Conservation (phyloP, 345 rosid genomes). For the Hibiscus trionum region DNA sequence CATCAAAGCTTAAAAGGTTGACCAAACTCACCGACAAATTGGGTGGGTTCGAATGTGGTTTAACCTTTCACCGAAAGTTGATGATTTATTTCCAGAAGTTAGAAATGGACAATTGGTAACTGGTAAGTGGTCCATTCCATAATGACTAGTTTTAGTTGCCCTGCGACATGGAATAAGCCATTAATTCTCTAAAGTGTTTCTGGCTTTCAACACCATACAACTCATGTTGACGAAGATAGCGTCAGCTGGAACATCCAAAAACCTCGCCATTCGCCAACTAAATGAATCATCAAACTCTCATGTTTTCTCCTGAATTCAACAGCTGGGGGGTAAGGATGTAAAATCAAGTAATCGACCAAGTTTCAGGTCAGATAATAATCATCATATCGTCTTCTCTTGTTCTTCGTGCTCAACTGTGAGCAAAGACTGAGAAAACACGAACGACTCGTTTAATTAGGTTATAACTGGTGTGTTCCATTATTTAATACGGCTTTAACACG, state of each 20-base stretch:
- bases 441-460: too few species aligned
- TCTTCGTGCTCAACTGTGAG: background rate
- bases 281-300: background rate
- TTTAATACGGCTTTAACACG: too few species aligned
- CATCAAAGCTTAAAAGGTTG: background rate
- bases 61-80: background rate
- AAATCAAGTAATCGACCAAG: background rate
- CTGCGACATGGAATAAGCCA: background rate
- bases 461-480: too few species aligned
- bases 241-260: background rate
- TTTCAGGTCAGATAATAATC: too few species aligned
- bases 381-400: background rate
- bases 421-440: background rate
- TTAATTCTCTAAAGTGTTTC: background rate
- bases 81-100: background rate
- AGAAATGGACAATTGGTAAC: background rate
- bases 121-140: slow-evolving; percentile 4
- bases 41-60: background rate
- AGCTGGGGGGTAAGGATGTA: too few species aligned
- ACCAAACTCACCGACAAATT: background rate
- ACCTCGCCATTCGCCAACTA: background rate
- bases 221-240: background rate
- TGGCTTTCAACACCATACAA: background rate
- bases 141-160: background rate
- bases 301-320: background rate